phyloP scores from a whole-genome alignment of 2,329 filamentous ascomycete species.

The Fusarium papillatum region DNA sequence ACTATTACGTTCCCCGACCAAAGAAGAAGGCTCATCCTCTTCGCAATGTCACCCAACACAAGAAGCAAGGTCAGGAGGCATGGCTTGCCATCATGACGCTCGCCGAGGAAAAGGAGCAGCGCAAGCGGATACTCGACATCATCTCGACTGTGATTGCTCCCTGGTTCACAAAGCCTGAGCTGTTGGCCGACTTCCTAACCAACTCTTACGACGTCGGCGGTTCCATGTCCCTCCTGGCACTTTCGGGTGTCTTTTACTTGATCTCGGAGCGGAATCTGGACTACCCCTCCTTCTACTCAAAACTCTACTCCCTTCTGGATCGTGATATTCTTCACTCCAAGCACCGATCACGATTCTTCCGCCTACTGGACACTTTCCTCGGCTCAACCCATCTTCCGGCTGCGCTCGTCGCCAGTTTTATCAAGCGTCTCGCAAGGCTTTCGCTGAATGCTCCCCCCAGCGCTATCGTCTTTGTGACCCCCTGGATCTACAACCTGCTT shows the following conservation, averaged over 20 bases:
- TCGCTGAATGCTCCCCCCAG: conserved; percentile 90
- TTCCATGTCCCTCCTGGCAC: conserved; percentile 86
- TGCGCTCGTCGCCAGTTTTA: conserved; percentile 91
- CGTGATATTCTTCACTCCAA: conserved; percentile 91
- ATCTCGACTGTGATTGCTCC: conserved; percentile 86
- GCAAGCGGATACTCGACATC: conserved; percentile 82
- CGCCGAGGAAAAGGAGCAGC: conserved; percentile 77
- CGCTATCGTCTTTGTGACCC: conserved; percentile 89
- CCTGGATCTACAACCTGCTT: conserved; percentile 96
- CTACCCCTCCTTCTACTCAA: conserved; percentile 93
- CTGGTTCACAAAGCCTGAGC: conserved; percentile 90
- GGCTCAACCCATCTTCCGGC: conserved; percentile 93
- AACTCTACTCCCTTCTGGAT: conserved; percentile 94
- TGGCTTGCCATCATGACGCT: conserved; percentile 85
- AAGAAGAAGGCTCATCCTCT: conserved; percentile 77
- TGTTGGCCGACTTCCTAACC: conserved; percentile 97
- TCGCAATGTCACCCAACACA: conserved; percentile 77
- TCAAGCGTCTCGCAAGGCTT: conserved; percentile 91
- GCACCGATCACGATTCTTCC: conserved; percentile 93
- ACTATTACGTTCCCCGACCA: conserved; percentile 76
- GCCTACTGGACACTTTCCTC: conserved; percentile 91
- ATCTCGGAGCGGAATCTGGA: conserved; percentile 96
- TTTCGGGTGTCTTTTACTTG: conserved; percentile 95
- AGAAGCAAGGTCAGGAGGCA: conserved; percentile 85
- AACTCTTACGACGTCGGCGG: conserved; percentile 92